phyloP scores from a whole-genome alignment of 2,329 filamentous ascomycete genomes.

The Aspergillus ochraceus region DNA sequence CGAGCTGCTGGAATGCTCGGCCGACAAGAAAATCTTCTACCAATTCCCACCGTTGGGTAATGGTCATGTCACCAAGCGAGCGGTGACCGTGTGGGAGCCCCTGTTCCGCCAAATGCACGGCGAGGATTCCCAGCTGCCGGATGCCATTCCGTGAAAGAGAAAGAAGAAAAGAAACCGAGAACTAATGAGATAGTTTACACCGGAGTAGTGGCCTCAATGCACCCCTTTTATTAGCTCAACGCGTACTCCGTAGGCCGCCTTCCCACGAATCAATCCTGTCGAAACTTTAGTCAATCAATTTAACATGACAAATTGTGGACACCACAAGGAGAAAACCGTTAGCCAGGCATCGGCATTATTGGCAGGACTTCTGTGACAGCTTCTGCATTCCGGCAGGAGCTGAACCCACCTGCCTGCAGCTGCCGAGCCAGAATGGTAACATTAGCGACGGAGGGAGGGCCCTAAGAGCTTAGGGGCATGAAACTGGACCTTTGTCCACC shows the following conservation, averaged over 20 bases:
- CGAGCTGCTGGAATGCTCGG: conserved; percentile 48
- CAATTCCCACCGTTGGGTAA: conserved; percentile 41
- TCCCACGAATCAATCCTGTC: no score
- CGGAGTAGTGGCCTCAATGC: background rate
- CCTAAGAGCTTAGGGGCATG: background rate
- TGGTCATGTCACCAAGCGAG: conserved; percentile 44
- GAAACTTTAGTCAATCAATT: background rate
- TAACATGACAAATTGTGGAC: background rate
- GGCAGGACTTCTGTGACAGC: background rate
- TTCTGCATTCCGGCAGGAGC: background rate
- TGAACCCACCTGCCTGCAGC: background rate
- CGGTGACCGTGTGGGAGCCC: conserved; percentile 51
- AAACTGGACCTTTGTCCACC: background rate
- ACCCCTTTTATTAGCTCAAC: background rate
- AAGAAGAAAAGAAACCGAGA: background rate
- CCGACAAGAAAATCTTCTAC: conserved; percentile 42
- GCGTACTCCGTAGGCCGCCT: no score
- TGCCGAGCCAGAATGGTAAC: background rate
- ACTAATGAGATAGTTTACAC: background rate
- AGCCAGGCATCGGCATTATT: background rate
- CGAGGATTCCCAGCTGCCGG: conserved; percentile 43
- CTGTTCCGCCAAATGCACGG: conserved; percentile 48
- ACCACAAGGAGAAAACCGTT: background rate
- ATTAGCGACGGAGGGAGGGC: background rate
- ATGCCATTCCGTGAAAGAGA: conserved; percentile 33